phyloP scores from a whole-genome alignment of 116 monocot genomes.

The Papilionanthe hybrid region DNA sequence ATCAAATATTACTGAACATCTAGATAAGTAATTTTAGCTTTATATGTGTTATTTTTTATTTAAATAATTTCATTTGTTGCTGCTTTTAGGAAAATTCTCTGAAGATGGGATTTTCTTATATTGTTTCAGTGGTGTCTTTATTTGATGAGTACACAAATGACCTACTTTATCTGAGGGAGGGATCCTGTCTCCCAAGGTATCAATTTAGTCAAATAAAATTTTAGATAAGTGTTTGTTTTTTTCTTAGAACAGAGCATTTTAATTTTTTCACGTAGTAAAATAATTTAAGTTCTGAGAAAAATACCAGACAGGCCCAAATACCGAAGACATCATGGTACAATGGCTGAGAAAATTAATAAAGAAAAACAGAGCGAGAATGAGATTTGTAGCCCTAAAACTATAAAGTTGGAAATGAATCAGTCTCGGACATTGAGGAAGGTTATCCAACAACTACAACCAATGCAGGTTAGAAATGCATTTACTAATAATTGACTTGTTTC shows the following conservation, averaged over 20 bases:
- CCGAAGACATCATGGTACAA: conserved; percentile 25
- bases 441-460: conserved; percentile 46
- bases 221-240: not conserved
- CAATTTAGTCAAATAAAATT: not conserved
- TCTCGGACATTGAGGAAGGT: conserved; percentile 46
- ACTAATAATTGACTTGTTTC: not conserved
- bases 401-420: conserved; percentile 5
- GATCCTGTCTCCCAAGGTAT: conserved; percentile 89
- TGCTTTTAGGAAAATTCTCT: conserved; percentile 63
- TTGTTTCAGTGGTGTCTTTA: conserved; percentile 57
- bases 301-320: conserved; percentile 76
- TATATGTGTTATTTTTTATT: not conserved
- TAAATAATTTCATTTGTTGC: conserved; percentile 2
- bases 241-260: no score
- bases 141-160: conserved; percentile 94
- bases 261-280: not conserved
- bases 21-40: not conserved
- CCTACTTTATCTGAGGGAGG: conserved; percentile 82
- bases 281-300: conserved; percentile 12
- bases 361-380: conserved; percentile 15
- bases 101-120: conserved; percentile 64
- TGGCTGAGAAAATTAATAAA: conserved; percentile 10
- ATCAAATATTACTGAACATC: not conserved
- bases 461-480: conserved; percentile 38
- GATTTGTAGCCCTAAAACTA: no score